Evolutionary conservation across 805 yeast species (phyloP).

Genomic region (Zygotorulaspora danielsina): DNA sequence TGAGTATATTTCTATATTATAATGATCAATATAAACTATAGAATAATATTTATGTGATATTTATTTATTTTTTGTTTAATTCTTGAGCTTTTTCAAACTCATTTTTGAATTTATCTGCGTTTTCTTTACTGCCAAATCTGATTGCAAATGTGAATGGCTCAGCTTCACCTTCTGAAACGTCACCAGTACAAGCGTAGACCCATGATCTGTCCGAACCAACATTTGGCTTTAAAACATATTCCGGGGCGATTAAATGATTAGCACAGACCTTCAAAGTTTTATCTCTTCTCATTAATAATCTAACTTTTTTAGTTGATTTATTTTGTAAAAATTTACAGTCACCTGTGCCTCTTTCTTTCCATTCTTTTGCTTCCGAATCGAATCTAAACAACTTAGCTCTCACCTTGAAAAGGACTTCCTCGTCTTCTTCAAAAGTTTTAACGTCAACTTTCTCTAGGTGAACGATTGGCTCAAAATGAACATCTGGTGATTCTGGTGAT

Average conservation of each 20-base stretch:
- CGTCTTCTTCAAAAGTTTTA: slow-evolving; percentile 91
- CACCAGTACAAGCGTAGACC: slow-evolving; percentile 95
- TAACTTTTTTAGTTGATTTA: slow-evolving; percentile 72
- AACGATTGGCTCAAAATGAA: slow-evolving; percentile 95
- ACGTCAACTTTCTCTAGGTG: slow-evolving; percentile 94
- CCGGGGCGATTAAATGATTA: slow-evolving; percentile 83
- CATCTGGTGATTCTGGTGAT: slow-evolving; percentile 44
- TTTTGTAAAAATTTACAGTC: slow-evolving; percentile 94
- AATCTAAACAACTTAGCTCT: slow-evolving; percentile 94
- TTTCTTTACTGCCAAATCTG: slow-evolving; percentile 86
- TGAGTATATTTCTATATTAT: not conserved
- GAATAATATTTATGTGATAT: not conserved
- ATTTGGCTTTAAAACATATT: slow-evolving; percentile 80
- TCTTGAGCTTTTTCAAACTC: slow-evolving; percentile 82
- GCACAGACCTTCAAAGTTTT: slow-evolving; percentile 98
- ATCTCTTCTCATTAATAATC: slow-evolving; percentile 98
- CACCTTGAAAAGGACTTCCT: slow-evolving; percentile 75
- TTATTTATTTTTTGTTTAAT: slow-evolving; percentile 45
- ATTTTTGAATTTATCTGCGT: slow-evolving; percentile 93
- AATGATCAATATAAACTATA: slow-evolving; percentile 2
- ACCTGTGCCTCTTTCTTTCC: slow-evolving; percentile 99
- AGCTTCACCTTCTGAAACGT: slow-evolving; percentile 90
- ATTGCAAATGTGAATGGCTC: slow-evolving; percentile 96
- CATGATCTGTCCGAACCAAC: slow-evolving; percentile 97
- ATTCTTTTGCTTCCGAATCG: slow-evolving; percentile 78